phyloP scores from a whole-genome alignment of 2,329 filamentous ascomycete species.

The Hypoxylon sp. region DNA sequence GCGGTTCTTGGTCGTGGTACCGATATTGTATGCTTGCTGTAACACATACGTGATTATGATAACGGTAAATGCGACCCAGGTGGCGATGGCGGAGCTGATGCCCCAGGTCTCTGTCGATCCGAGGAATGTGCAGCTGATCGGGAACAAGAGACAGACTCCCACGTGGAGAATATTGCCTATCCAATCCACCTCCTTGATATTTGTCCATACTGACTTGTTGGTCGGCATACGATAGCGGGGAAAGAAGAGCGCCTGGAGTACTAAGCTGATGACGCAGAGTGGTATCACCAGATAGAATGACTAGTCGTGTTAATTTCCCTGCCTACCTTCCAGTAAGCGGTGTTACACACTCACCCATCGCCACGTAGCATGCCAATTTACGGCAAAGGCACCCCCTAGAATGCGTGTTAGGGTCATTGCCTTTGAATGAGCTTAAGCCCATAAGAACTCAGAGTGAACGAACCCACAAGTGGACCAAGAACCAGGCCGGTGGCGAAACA shows the following conservation, averaged over 20 bases:
- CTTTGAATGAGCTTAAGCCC: slow-evolving; percentile 43
- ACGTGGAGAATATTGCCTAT: slow-evolving; percentile 53
- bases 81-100: slow-evolving; percentile 60
- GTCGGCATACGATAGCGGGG: slow-evolving; percentile 55
- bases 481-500: slow-evolving; percentile 50
- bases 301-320: slow-evolving; percentile 31
- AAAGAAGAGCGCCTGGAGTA: slow-evolving; percentile 60
- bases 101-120: slow-evolving; percentile 66
- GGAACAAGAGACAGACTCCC: slow-evolving; percentile 56
- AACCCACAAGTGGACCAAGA: slow-evolving; percentile 51
- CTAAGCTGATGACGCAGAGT: slow-evolving; percentile 27
- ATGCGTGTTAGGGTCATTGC: slow-evolving; percentile 39
- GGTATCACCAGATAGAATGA: slow-evolving; percentile 45
- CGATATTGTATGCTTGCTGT: slow-evolving; percentile 63
- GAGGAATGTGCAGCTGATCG: slow-evolving; percentile 66
- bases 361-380: slow-evolving; percentile 58
- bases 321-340: background rate
- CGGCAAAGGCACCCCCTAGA: slow-evolving; percentile 53
- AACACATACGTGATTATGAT: slow-evolving; percentile 61
- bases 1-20: slow-evolving; percentile 61
- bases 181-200: slow-evolving; percentile 53
- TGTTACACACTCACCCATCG: slow-evolving; percentile 53
- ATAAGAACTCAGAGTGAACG: slow-evolving; percentile 45
- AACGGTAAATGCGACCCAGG: slow-evolving; percentile 64
- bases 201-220: slow-evolving; percentile 31